These are phyloP conservation scores for Pleurotus pulmonarius DNA, from an alignment of 768 basidiomycete genomes.

Conservation along the genomic window DNA sequence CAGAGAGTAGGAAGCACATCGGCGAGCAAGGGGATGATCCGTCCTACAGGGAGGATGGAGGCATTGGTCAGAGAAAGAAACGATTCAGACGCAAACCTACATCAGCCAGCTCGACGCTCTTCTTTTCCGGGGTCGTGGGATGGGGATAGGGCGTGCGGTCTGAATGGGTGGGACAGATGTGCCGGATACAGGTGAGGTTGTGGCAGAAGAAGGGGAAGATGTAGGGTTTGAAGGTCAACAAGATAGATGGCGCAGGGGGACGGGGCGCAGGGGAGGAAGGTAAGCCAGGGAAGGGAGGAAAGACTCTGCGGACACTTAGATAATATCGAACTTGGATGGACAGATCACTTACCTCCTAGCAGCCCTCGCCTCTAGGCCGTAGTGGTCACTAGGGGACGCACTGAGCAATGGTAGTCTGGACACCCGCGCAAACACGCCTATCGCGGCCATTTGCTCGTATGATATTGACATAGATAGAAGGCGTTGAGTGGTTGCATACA, in stretches of 20 bases:
- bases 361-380: no score
- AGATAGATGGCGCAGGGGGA: not conserved
- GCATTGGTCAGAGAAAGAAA: no score
- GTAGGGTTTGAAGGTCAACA: not conserved
- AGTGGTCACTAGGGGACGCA: no score
- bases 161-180: conserved; percentile 51
- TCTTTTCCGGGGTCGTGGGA: conserved; percentile 15
- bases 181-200: conserved; percentile 45
- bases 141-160: conserved; percentile 13
- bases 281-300: conserved; percentile 14
- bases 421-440: conserved; percentile 27
- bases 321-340: no score
- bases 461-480: conserved; percentile 20
- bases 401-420: no score
- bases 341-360: no score
- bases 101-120: conserved; percentile 1
- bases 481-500: no score
- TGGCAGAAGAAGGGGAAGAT: conserved; percentile 48
- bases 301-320: conserved; percentile 18
- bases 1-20: no score
- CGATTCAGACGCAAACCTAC: no score
- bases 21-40: no score
- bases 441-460: conserved; percentile 44
- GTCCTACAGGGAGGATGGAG: no score
- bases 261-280: not conserved